phyloP scores from a whole-genome alignment of 2,329 filamentous ascomycete species.

The Phialophora verrucosa region DNA sequence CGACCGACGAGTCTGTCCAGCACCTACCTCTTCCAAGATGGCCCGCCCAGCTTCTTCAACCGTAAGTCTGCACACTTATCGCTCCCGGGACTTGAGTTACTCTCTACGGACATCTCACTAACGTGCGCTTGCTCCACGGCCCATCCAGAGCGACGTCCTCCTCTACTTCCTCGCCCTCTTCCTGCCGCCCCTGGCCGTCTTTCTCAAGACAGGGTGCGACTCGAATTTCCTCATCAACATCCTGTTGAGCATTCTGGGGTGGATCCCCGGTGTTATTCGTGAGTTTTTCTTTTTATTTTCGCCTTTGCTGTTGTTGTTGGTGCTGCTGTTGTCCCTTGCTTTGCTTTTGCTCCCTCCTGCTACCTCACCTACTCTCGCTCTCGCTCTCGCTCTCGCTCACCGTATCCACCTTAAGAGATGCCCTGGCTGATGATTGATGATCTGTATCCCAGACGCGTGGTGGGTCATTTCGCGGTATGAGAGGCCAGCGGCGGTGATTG shows the following conservation, averaged over 20 bases:
- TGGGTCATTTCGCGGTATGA: slow-evolving; percentile 36
- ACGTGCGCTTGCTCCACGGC: too few species aligned
- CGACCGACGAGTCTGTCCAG: background rate
- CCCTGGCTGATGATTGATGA: background rate
- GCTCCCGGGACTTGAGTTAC: too few species aligned
- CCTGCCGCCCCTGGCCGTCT: slow-evolving; percentile 87
- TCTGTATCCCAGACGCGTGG: slow-evolving; percentile 31
- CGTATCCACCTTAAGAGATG: background rate
- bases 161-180: slow-evolving; percentile 75
- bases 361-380: too few species aligned
- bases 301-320: background rate
- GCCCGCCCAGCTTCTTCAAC: slow-evolving; percentile 25
- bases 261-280: slow-evolving; percentile 85
- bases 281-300: slow-evolving; percentile 48
- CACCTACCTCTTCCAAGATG: slow-evolving; percentile 8
- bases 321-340: too few species aligned
- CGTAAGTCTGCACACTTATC: slow-evolving; percentile 2
- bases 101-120: background rate
- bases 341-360: too few species aligned
- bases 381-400: too few species aligned
- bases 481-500: slow-evolving; percentile 26
- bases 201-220: slow-evolving; percentile 89
- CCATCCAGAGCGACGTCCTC: slow-evolving; percentile 33
- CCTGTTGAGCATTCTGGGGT: slow-evolving; percentile 76
- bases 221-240: slow-evolving; percentile 91